Evolutionary conservation across 1,284 basidiomycete species (phyloP), one percentile per base, ranked within the genome.

Genomic region (Cutaneotrichosporon sp.): DNA sequence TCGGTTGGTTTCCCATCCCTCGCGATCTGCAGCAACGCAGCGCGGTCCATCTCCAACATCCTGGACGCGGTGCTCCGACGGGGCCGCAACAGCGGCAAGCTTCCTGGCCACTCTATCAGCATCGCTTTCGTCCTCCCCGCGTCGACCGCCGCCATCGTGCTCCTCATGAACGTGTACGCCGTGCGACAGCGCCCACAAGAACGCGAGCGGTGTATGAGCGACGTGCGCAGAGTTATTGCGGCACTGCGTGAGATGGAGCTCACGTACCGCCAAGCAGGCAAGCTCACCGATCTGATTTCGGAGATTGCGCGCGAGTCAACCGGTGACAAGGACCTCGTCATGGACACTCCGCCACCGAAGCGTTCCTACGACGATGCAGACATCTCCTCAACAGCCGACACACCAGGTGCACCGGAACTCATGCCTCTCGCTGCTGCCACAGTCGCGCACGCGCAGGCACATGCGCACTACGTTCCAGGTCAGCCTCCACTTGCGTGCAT

Each of bases 21-120:
- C 14, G 85, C 87, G 0, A 89, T 91, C 45, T 90, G 88, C 68
- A 85, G 84, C 16, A 90, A 88, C 57, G 88, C 88, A 1, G 86
- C 88, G 0, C 78, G 88, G n/a, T 84, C 84, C 3, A 87, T 84
- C 55, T 82, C 81, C 35, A 87, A 87, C 64, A 79, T 90, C 27
- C 75, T 85, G 20, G 84, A 88, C 59, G 64, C 67, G 2, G 60
- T 69, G 6, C 55, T 71, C n/a, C 60, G 63, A n/a, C 60, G 73
- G 17, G 64, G 68, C 6, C 55, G 67, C 32, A 59, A 60, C 33
- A 44, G 43, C 7, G 66, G 68, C 44, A 53, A 56, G 10, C 74
- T 79, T 10, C 79, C 77, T 26, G 70, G 79, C 16, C 78, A 79
- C 35, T 55, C 57, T 16, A 61, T 75, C 29, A 54, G 57, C 17